Conservation (phyloP, 2,329 filamentous ascomycete species). For the Xylaria sp. region DNA sequence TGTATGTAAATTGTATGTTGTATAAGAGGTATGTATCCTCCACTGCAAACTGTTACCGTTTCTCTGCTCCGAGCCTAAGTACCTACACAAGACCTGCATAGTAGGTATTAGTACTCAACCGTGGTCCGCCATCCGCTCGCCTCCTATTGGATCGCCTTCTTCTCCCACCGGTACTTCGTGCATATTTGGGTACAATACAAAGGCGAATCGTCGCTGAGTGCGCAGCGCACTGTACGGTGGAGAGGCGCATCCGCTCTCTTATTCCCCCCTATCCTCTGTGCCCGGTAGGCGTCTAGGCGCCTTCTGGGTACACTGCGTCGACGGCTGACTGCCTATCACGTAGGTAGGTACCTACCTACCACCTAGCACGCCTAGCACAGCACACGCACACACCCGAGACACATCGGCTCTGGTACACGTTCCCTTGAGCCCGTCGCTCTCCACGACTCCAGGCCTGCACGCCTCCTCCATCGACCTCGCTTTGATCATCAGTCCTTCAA, state of each 20-base stretch:
- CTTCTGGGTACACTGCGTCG: not conserved
- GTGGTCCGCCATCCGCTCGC: constrained; percentile 16
- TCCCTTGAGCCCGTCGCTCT: not conserved
- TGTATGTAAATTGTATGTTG: too few species aligned
- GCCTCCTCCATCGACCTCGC: constrained; percentile 8
- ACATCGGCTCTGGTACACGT: not conserved
- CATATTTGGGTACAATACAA: constrained; percentile 11
- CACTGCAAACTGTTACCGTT: not conserved
- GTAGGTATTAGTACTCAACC: not conserved
- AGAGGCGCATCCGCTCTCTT: not conserved
- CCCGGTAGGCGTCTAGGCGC: not conserved
- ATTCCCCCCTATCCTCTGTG: not conserved
- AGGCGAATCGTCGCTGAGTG: constrained; percentile 6
- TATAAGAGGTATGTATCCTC: too few species aligned
- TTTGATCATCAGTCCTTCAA: constrained; percentile 17
- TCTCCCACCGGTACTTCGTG: not conserved
- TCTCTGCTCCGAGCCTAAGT: too few species aligned
- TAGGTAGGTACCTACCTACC: not conserved
- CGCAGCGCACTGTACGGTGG: not conserved
- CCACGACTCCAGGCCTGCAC: constrained; percentile 8
- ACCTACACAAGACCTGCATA: too few species aligned
- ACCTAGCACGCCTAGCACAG: not conserved
- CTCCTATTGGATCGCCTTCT: constrained; percentile 24
- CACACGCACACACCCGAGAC: constrained; percentile 10
- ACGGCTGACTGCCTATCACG: not conserved